Evolutionary conservation across 1,284 basidiomycete genomes (phyloP).

Genomic region (Malassezia globosa): DNA sequence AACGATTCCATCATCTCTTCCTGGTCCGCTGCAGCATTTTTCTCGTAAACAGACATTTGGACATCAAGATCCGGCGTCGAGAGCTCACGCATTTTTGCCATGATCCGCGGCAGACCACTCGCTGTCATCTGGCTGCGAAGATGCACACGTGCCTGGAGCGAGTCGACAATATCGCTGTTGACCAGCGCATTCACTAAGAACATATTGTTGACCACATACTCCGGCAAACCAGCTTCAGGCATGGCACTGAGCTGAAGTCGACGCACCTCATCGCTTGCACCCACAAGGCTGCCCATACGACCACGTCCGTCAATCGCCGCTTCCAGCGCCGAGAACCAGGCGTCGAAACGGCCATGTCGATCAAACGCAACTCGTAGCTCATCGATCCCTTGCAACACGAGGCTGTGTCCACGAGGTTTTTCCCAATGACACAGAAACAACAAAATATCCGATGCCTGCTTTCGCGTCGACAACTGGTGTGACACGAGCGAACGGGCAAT

Average conservation of each 20-base stretch:
- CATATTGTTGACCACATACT: constrained; percentile 34
- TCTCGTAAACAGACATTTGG: constrained; percentile 60
- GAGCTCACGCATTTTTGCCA: constrained; percentile 62
- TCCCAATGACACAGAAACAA: constrained; percentile 52
- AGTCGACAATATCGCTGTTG: constrained; percentile 37
- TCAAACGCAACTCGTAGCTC: constrained; percentile 31
- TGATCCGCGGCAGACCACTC: constrained; percentile 65
- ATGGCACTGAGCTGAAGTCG: constrained; percentile 50
- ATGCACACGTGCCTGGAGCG: constrained; percentile 66
- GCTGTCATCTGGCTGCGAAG: constrained; percentile 78
- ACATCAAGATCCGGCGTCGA: constrained; percentile 58
- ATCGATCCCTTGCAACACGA: constrained; percentile 51
- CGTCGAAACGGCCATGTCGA: constrained; percentile 57
- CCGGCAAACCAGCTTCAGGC: constrained; percentile 70
- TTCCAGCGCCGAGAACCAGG: constrained; percentile 80
- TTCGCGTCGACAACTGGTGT: constrained; percentile 67
- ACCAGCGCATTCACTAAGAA: constrained; percentile 38
- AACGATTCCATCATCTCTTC: constrained; percentile 63
- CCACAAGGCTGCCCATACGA: constrained; percentile 87
- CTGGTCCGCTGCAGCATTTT: constrained; percentile 66
- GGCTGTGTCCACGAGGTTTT: constrained; percentile 49
- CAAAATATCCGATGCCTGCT: constrained; percentile 66
- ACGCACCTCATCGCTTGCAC: constrained; percentile 77
- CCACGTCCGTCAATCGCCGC: constrained; percentile 69
- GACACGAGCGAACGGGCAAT: constrained; percentile 75